A percentile compares a stretch with the other conserved stretches of the same genome.
Evolutionary conservation across 352 stramenopile species (phyloP).

Genomic region (Globisporangium polare): DNA sequence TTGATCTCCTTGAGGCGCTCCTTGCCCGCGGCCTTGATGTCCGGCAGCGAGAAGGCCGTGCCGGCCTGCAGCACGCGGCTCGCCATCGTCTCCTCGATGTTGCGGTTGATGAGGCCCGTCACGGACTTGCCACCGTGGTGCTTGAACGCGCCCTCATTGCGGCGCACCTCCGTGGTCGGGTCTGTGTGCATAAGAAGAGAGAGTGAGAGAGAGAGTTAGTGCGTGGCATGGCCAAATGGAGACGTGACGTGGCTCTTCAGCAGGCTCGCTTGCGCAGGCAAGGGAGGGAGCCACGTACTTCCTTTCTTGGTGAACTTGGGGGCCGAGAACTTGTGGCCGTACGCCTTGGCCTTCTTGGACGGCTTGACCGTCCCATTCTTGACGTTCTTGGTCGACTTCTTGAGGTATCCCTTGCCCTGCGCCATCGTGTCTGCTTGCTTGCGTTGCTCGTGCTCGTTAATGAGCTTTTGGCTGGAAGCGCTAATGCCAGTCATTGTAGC

Average conservation of each 20-base stretch:
- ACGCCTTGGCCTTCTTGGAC: slow-evolving; percentile 62
- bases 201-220: not conserved
- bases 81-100: slow-evolving; percentile 87
- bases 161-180: slow-evolving; percentile 77
- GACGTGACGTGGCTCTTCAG: not conserved
- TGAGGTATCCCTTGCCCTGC: slow-evolving; percentile 77
- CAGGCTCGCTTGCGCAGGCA: not conserved
- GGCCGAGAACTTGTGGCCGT: slow-evolving; percentile 77
- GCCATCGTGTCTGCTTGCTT: slow-evolving; percentile 37
- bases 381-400: slow-evolving; percentile 68
- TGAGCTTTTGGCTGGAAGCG: not conserved
- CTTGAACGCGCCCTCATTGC: slow-evolving; percentile 69
- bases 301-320: slow-evolving; percentile 88
- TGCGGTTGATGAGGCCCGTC: slow-evolving; percentile 83
- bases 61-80: slow-evolving; percentile 74
- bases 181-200: slow-evolving; percentile 29
- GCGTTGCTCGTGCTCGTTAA: not conserved
- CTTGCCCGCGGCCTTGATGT: slow-evolving; percentile 73
- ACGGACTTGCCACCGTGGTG: slow-evolving; percentile 69
- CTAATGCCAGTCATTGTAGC: too few relatives aligned
- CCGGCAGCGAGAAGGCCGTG: slow-evolving; percentile 46
- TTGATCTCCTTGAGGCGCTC: slow-evolving; percentile 87
- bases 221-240: too few relatives aligned
- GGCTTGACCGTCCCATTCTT: slow-evolving; percentile 74
- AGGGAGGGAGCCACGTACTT: slow-evolving; percentile 46